A percentile compares a stretch with the other conserved stretches of the same genome.
Conservation (phyloP, 768 basidiomycete species). For the Rhodosporidiobolus sp. region DNA sequence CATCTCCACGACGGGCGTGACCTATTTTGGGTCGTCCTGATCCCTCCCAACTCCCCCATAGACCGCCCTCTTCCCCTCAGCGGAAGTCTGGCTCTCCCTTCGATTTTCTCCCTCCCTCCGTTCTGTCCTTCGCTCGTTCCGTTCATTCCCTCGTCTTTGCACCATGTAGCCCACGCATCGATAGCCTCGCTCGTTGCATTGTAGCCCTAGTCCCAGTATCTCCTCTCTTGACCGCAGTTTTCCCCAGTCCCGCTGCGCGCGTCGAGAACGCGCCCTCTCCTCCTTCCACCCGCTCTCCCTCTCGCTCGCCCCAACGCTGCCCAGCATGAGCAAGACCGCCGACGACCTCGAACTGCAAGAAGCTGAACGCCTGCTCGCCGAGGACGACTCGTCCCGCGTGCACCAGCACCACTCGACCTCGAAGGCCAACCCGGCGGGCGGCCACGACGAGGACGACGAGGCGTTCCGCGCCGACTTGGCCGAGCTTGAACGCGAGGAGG, state of each 20-base stretch:
- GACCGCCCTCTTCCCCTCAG: too few relatives aligned
- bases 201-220: background rate
- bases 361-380: conserved; percentile 25
- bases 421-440: background rate
- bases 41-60: background rate
- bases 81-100: background rate
- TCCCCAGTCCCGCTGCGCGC: background rate
- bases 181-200: background rate
- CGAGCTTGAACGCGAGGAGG: conserved; percentile 17
- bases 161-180: background rate
- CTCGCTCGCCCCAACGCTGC: background rate
- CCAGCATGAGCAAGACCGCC: conserved; percentile 7
- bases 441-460: conserved; percentile 4
- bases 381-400: conserved; percentile 25
- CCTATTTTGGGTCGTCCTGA: background rate
- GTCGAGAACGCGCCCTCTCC: background rate
- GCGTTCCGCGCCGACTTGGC: conserved; percentile 12
- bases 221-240: background rate
- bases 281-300: background rate
- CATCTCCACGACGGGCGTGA: background rate
- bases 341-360: conserved; percentile 11
- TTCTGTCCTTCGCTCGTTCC: background rate
- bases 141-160: too few relatives aligned
- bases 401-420: background rate
- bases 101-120: background rate